Percentiles rank a stretch among this genome's conserved stretches.
Evolutionary conservation across 176 grass and related monocot species (phyloP).

Genomic region (Urochloa ruziziensis): DNA sequence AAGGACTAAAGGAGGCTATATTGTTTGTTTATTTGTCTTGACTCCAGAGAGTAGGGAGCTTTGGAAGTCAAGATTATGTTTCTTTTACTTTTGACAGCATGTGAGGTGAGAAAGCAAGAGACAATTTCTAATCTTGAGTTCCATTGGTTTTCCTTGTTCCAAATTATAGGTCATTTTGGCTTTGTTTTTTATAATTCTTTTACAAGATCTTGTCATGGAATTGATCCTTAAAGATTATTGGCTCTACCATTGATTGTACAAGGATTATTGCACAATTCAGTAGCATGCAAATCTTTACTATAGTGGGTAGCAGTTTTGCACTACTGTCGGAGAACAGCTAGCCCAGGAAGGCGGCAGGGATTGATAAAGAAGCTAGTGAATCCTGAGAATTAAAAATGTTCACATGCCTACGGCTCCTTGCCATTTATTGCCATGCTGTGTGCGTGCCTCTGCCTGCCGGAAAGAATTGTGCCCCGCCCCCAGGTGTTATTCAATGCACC

Average conservation of each 20-base stretch:
- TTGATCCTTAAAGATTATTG: too few relatives aligned
- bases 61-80: slow-evolving; percentile 33
- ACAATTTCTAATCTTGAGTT: not conserved
- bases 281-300: too few relatives aligned
- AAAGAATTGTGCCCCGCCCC: not conserved
- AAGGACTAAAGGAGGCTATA: not conserved
- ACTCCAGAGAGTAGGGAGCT: slow-evolving; percentile 32
- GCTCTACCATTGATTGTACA: not conserved
- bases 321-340: not conserved
- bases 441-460: not conserved
- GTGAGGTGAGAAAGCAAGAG: not conserved
- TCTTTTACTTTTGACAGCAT: not conserved
- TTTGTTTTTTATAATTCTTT: not conserved
- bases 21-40: not conserved
- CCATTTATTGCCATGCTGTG: slow-evolving; percentile 6
- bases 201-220: not conserved
- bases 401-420: slow-evolving; percentile 20
- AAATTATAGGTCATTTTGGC: not conserved
- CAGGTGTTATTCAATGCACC: slow-evolving; percentile 25
- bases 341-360: not conserved
- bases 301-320: too few relatives aligned
- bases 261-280: not conserved
- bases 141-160: not conserved
- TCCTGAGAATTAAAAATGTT: slow-evolving; percentile 24
- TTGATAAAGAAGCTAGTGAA: not conserved